Base-by-base conservation (phyloP, 2,329 filamentous ascomycete species). In the Colletotrichum sp. region DNA sequence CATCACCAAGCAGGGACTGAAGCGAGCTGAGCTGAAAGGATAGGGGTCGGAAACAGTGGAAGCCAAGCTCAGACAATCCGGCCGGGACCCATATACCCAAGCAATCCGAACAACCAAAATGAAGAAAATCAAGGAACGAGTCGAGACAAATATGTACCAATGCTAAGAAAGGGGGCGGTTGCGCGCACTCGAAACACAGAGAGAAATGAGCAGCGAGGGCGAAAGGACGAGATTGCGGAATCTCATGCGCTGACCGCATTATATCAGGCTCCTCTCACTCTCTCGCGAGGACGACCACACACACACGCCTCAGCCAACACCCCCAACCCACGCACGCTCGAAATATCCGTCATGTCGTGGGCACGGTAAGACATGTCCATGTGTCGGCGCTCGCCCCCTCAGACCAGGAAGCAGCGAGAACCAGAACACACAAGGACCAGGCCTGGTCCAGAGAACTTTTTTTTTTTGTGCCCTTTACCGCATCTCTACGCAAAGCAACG, bases 1-100 rank as follows among this genome's bases (percentile, higher is more conserved):
- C 73, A 73, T 73, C 73, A 76, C 65, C 73, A 59, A 73, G 30
- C 69, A 63, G 69, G 63, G 57, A 21, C 39, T 49, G 39, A 39
- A 39, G 44, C 44, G 44, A 16, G 59, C 8, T 21, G 36, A 36
- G n/a, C 49, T 60, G 62, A 26, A 49, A 49, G n/a, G n/a, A 21
- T 30, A 21, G 63, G 30, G 52, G 55, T 49, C 12, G 12, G 32
- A 10, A 24, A 67, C 52, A 44, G 30, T 34, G 59, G 26, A 39
- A 72, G 63, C 8, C 44, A 52, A 52, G 44, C 44, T 52, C 44
- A 52, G 44, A 52, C 12, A 52, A 52, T 4, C 32, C 26, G 49
- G 28, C 10, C 49, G 15, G 62, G 62, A 64, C 34, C 62, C 62
- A 64, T 64, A 26, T 32, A 21, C 13, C 32, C 55, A 59, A 18